These are phyloP conservation scores for Stenocarpella maydis DNA, from an alignment of 2,329 filamentous ascomycete genomes.

Conservation along the genomic window DNA sequence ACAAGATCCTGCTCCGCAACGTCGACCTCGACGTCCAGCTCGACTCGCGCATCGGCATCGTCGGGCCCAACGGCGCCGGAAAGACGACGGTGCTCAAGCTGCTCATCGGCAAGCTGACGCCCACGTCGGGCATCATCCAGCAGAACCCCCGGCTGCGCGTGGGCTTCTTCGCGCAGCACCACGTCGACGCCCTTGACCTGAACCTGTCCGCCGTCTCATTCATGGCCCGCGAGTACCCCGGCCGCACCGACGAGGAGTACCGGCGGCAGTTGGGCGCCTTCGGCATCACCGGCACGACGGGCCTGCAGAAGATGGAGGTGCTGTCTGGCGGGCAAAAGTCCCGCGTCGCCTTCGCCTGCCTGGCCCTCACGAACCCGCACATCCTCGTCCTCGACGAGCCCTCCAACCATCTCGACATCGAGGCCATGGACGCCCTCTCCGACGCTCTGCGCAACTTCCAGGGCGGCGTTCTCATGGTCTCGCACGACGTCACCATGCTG, in stretches of 20 bases:
- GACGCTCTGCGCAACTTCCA: slow-evolving; percentile 86
- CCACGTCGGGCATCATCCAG: slow-evolving; percentile 83
- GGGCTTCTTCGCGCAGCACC: slow-evolving; percentile 98
- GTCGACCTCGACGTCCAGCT: slow-evolving; percentile 97
- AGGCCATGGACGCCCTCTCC: slow-evolving; percentile 96
- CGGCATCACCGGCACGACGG: slow-evolving; percentile 91
- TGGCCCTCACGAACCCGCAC: slow-evolving; percentile 92
- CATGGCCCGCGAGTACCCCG: slow-evolving; percentile 92
- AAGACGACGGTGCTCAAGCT: slow-evolving; percentile 99
- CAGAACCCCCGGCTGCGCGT: slow-evolving; percentile 88
- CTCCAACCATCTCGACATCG: slow-evolving; percentile 98
- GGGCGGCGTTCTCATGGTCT: slow-evolving; percentile 97
- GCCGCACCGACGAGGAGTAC: slow-evolving; percentile 95
- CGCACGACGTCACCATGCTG: slow-evolving; percentile 98
- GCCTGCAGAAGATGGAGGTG: slow-evolving; percentile 93
- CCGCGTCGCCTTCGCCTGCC: slow-evolving; percentile 95
- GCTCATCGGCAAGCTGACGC: slow-evolving; percentile 84
- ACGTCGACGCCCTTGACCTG: slow-evolving; percentile 94
- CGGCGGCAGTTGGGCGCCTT: slow-evolving; percentile 92
- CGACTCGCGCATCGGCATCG: slow-evolving; percentile 97
- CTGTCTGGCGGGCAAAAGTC: slow-evolving; percentile 98
- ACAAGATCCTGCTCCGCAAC: slow-evolving; percentile 81
- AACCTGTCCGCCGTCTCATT: slow-evolving; percentile 90
- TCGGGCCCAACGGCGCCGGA: slow-evolving; percentile 98
- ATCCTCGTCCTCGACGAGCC: slow-evolving; percentile 98